Evolutionary conservation across 2,329 filamentous ascomycete species (phyloP), one percentile per base, ranked within the genome.

Genomic region (Colletotrichum sp.): DNA sequence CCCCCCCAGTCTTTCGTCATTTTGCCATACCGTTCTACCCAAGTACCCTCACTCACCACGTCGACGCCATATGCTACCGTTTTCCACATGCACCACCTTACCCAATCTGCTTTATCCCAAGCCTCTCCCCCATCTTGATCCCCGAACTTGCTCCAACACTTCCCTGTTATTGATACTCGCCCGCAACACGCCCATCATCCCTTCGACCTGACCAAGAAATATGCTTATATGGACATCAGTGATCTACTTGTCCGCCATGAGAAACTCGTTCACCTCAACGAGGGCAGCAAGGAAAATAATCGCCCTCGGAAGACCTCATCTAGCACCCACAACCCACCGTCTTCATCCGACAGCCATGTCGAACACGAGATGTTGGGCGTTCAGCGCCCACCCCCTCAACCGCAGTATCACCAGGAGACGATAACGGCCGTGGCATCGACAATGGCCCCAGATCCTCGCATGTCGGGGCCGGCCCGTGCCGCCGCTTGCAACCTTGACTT

Each of bases 181-280:
- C 74, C 55, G 1, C 47, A 64, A 65, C 69, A 73, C 58, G 31
- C 21, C 69, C 69, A 51, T 64, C 58, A 61, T 29, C 47, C 51
- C 51, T 34, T 27, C 47, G 24, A 51, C 61, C 76, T 64, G 64
- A 72, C 38, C 27, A 78, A 80, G 79, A 79, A 79, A 79, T 78
- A 84, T 84, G 83, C 88, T 90, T 88, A 89, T 84, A 91, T 90
- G 89, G 86, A 91, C 83, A 90, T 90, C 84, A 92, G 90, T 77
- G 90, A 92, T 81, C 87, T 92, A 74, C 86, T 92, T 77, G 89
- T 91, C 75, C 87, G 90, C 76, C 90, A 92, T 83, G 89, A 91
- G 83, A 92, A 91, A 83, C 88, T 92, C 77, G 90, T 91, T 78
- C 90, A 92, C 80, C 86, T 91, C 79, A 91, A 90, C 82, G 89